Conservation (phyloP, 2,329 filamentous ascomycete genomes). For the Aureobasidium sp. region DNA sequence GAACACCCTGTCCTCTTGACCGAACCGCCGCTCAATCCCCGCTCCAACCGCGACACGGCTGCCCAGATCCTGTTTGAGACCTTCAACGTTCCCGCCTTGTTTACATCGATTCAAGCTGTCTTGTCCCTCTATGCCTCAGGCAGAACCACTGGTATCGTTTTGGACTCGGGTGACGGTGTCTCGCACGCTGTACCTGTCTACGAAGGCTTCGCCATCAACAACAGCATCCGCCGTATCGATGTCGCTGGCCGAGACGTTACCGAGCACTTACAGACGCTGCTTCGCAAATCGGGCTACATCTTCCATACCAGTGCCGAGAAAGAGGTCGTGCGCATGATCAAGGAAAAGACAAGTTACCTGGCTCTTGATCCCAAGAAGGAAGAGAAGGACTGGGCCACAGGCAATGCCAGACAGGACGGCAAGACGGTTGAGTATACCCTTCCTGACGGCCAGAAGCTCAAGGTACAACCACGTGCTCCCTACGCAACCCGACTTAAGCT, state of each 20-base stretch:
- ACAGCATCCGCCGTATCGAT: conserved; percentile 90
- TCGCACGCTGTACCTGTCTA: conserved; percentile 97
- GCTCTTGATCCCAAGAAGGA: conserved; percentile 85
- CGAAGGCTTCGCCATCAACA: conserved; percentile 94
- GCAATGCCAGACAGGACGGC: conserved; percentile 59
- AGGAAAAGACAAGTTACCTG: conserved; percentile 89
- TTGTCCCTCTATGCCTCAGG: conserved; percentile 93
- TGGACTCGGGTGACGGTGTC: conserved; percentile 92
- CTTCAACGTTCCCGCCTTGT: conserved; percentile 93
- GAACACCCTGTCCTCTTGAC: conserved; percentile 97
- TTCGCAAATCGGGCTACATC: conserved; percentile 86
- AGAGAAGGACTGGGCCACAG: conserved; percentile 84
- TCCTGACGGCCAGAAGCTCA: conserved; percentile 88
- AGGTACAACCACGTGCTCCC: conserved; percentile 46
- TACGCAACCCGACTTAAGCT: neutral
- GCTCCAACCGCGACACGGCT: conserved; percentile 89
- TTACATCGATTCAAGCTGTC: conserved; percentile 95
- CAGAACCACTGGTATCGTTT: conserved; percentile 88
- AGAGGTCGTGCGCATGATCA: conserved; percentile 95
- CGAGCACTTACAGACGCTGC: conserved; percentile 81
- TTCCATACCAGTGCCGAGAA: conserved; percentile 99
- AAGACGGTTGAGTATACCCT: conserved; percentile 82
- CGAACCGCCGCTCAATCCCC: conserved; percentile 89
- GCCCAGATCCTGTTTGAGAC: conserved; percentile 98
- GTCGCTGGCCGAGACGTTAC: conserved; percentile 94